Conservation (phyloP, 2,329 filamentous ascomycete genomes). For the Geosmithia putterillii region DNA sequence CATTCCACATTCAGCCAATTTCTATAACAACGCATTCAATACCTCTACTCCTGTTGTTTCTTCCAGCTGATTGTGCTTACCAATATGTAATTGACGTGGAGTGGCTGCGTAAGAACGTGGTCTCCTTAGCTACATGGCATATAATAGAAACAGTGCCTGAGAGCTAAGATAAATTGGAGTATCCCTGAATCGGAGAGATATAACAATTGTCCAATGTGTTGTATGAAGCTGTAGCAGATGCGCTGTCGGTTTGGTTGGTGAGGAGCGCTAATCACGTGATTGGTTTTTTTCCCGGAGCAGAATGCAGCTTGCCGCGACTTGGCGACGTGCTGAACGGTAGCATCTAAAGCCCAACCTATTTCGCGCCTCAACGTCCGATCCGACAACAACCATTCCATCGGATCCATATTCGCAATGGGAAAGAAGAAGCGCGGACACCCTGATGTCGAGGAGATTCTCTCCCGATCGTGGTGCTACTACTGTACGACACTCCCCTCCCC, state of each 20-base stretch:
- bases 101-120: too few relatives aligned
- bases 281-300: neutral
- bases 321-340: too few relatives aligned
- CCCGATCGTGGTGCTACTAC: conserved; percentile 95
- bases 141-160: too few relatives aligned
- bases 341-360: neutral
- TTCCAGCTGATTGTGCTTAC: too few relatives aligned
- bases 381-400: neutral
- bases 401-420: conserved; percentile 40
- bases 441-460: conserved; percentile 77
- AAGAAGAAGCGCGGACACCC: conserved; percentile 86
- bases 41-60: too few relatives aligned
- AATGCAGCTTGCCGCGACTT: neutral
- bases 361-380: neutral
- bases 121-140: too few relatives aligned
- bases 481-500: conserved; percentile 36
- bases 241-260: neutral
- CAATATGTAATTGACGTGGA: too few relatives aligned
- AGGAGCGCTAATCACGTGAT: neutral
- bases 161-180: too few relatives aligned
- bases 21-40: too few relatives aligned
- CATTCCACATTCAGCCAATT: too few relatives aligned
- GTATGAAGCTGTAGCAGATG: neutral
- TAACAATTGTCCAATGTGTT: too few relatives aligned
- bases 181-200: too few relatives aligned